phyloP scores from a whole-genome alignment of 148 eudicot species.

The Amaranthus hypochondriacus region DNA sequence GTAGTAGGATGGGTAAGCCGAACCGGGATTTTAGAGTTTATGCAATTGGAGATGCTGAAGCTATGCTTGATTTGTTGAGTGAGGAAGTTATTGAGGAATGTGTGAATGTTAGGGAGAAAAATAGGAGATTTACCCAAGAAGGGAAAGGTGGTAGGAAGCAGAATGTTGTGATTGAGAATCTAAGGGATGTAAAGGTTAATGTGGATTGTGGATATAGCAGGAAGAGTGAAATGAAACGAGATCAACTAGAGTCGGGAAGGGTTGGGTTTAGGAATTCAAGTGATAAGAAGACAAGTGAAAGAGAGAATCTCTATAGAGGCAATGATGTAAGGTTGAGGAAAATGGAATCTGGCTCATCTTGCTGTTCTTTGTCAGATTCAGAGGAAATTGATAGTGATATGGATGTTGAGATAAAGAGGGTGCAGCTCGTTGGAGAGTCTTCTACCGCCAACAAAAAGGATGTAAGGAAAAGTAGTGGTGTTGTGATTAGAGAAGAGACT shows the following conservation, averaged over 20 bases:
- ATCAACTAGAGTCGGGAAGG: conserved; percentile 24
- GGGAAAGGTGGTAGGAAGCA: conserved; percentile 27
- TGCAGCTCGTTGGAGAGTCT: conserved; percentile 34
- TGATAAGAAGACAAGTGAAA: conserved; percentile 27
- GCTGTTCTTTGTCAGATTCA: conserved; percentile 41
- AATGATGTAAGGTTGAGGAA: conserved; percentile 40
- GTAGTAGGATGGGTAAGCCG: conserved; percentile 18
- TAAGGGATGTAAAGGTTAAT: conserved; percentile 5
- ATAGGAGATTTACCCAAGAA: conserved; percentile 17
- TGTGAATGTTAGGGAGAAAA: conserved; percentile 32
- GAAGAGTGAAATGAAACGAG: conserved; percentile 24
- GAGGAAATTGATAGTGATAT: conserved; percentile 43
- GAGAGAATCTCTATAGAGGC: conserved; percentile 24
- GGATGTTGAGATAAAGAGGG: conserved; percentile 36
- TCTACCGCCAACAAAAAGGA: conserved; percentile 24
- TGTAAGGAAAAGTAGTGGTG: conserved; percentile 33
- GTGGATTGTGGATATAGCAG: conserved; percentile 1
- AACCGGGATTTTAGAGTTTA: conserved; percentile 29
- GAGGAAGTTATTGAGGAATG: conserved; percentile 48
- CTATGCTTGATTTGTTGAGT: conserved; percentile 68
- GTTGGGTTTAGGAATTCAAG: conserved; percentile 31
- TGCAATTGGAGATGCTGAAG: conserved; percentile 55
- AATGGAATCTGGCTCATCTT: conserved; percentile 59
- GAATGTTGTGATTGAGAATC: conserved; percentile 23
- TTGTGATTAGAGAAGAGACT: conserved; percentile 28